A percentile compares a stretch with the other conserved stretches of the same genome.
Conservation (phyloP, 495 filamentous ascomycete genomes). For the Talaromyces borbonicus region DNA sequence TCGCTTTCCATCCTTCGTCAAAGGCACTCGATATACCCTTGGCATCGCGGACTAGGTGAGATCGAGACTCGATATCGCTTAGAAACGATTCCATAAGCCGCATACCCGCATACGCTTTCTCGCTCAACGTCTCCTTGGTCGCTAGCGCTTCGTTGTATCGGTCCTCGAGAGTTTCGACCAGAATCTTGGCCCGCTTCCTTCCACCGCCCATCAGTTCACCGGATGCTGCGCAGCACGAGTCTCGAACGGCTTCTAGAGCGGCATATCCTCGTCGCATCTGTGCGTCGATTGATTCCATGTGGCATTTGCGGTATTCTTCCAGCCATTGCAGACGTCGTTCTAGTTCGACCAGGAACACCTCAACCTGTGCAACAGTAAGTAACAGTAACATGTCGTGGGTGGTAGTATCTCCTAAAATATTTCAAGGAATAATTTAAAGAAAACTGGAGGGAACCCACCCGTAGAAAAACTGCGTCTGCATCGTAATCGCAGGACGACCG, state of each 20-base stretch:
- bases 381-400: slow-evolving; percentile 12
- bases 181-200: slow-evolving; percentile 68
- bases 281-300: slow-evolving; percentile 69
- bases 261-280: slow-evolving; percentile 72
- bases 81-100: slow-evolving; percentile 77
- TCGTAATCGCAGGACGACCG: slow-evolving; percentile 56
- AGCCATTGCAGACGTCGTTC: slow-evolving; percentile 80
- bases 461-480: slow-evolving; percentile 57
- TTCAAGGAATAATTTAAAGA: background rate
- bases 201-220: slow-evolving; percentile 85
- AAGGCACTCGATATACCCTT: slow-evolving; percentile 47
- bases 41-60: slow-evolving; percentile 59
- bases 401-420: too few relatives aligned
- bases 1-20: slow-evolving; percentile 59
- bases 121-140: slow-evolving; percentile 76
- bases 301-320: slow-evolving; percentile 77
- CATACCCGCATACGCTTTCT: slow-evolving; percentile 82
- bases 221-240: slow-evolving; percentile 82
- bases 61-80: slow-evolving; percentile 70
- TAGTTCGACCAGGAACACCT: slow-evolving; percentile 81
- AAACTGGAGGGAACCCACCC: slow-evolving; percentile 27
- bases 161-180: slow-evolving; percentile 89
- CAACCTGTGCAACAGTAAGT: slow-evolving; percentile 45
- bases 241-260: slow-evolving; percentile 77
- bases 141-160: slow-evolving; percentile 82